A percentile compares a stretch with the other conserved stretches of the same genome.
These are phyloP conservation scores for Trametopsis cervina DNA, from an alignment of 768 basidiomycete genomes.

Conservation along the genomic window DNA sequence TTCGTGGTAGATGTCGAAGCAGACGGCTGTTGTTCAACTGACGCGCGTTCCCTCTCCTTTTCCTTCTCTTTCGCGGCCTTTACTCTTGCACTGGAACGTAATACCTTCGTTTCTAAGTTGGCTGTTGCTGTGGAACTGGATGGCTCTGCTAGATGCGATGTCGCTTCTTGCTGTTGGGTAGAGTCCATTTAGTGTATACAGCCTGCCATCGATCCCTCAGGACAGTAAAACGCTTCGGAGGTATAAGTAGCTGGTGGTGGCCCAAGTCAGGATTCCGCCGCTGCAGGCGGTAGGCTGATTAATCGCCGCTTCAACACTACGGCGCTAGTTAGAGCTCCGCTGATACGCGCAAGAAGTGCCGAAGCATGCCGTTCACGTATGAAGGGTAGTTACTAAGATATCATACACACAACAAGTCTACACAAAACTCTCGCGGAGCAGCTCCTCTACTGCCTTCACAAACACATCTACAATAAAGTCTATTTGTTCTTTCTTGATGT, in stretches of 20 bases:
- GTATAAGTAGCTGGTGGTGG: conserved; percentile 12
- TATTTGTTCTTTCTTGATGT: conserved; percentile 61
- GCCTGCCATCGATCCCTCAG: conserved; percentile 70
- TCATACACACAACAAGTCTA: background rate
- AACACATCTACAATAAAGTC: conserved; percentile 61
- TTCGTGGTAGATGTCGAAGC: conserved; percentile 29
- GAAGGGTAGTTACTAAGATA: no score
- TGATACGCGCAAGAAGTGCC: no score
- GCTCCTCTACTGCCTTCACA: conserved; percentile 60
- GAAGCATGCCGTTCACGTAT: no score
- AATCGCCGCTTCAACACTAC: conserved; percentile 9
- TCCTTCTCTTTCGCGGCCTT: conserved; percentile 70
- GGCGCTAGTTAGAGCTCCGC: no score
- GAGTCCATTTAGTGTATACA: conserved; percentile 89
- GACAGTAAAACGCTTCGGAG: conserved; percentile 9
- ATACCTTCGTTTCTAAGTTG: conserved; percentile 45
- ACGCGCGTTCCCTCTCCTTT: conserved; percentile 46
- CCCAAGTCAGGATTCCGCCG: conserved; percentile 7
- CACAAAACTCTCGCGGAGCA: conserved; percentile 34
- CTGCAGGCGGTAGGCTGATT: no score
- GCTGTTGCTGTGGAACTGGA: conserved; percentile 26
- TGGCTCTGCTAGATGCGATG: conserved; percentile 35
- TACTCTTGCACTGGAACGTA: conserved; percentile 66
- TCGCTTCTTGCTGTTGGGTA: conserved; percentile 54
- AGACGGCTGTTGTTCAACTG: conserved; percentile 32